Evolutionary conservation across 257 asterid species (phyloP), one percentile per base, ranked within the genome.

Genomic region (Nicotiana attenuata): DNA sequence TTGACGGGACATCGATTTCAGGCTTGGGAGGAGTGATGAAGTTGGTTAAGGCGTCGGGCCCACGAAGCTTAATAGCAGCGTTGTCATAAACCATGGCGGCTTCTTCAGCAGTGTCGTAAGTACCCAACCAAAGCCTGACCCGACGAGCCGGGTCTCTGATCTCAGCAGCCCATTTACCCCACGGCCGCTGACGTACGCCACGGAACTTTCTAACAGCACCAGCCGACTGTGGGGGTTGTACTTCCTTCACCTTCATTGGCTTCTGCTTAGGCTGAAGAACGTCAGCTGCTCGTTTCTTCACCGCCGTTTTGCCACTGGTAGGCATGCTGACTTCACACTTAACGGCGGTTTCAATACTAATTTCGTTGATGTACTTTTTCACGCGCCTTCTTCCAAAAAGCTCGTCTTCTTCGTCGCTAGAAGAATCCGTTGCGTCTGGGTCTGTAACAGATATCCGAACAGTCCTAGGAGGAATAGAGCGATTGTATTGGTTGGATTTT

Each of bases 131-230:
- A 0, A 92, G 86, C 85, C 97, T 59, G 3, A 80, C 78, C 33
- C 82, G 87, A n/a, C 82, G 86, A 0, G 65, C 33, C 0, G 97
- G 97, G 90, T 92, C 97, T 14, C 97, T 85, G 3, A 92, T 92
- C 57, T 92, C 97, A 1, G 97, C 96, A 0, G 97, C 97, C 94
- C 94, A 92, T 35, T 89, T 92, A 0, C 97, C 97, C 97, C 97
- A 92, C 0, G 94, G 94, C 64, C 97, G 86, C 56, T 86, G 92
- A 47, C 97, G 89, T 6, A 92, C 97, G 0, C 97, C 97, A 1
- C 95, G 84, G 82, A 88, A 91, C 86, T 91, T 92, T 67, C 90
- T 77, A 17, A 19, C 84, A 1, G 87, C 83, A 2, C 84, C 85
- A 3, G 52, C 60, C 0, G 76, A 63, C 59, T 45, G 83, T 76